Evolutionary conservation across 2,329 filamentous ascomycete species (phyloP).

Genomic region (Aspergillus pseudotamarii): DNA sequence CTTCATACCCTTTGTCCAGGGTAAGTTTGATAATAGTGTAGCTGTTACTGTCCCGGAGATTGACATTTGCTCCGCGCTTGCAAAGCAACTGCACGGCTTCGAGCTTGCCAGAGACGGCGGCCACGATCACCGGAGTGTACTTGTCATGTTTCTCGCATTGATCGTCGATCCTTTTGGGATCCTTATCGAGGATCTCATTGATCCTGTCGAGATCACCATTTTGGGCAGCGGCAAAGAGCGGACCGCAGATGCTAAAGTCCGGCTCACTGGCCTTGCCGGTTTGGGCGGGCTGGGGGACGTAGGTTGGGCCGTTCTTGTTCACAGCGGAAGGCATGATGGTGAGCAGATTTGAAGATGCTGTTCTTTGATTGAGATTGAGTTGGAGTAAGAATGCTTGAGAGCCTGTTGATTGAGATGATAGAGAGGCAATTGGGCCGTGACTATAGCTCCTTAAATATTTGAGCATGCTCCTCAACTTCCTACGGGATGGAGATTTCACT

Average conservation of each 20-base stretch:
- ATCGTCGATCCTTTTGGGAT: not conserved
- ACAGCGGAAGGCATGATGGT: not conserved
- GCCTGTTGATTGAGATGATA: not conserved
- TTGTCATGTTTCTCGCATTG: not conserved
- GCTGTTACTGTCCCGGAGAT: constrained; percentile 7
- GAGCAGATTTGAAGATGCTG: not conserved
- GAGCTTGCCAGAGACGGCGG: constrained; percentile 5
- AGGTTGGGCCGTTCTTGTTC: not conserved
- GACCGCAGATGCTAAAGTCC: not conserved
- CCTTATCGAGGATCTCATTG: not conserved
- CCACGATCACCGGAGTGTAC: constrained; percentile 9
- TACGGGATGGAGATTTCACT: not conserved
- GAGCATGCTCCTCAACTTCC: not conserved
- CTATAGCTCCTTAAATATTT: not conserved
- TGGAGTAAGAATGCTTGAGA: not conserved
- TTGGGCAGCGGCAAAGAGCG: not conserved
- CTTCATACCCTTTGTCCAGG: not conserved
- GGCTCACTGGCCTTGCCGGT: not conserved
- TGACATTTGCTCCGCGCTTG: not conserved
- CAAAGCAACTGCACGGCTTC: constrained; percentile 6
- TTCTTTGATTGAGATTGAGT: not conserved
- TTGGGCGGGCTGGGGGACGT: not conserved
- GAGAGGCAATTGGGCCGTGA: not conserved
- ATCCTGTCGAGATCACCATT: not conserved
- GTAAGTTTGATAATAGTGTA: constrained; percentile 14